These are phyloP conservation scores for Fusarium sp. DNA, from an alignment of 2,329 filamentous ascomycete species.

Conservation along the genomic window DNA sequence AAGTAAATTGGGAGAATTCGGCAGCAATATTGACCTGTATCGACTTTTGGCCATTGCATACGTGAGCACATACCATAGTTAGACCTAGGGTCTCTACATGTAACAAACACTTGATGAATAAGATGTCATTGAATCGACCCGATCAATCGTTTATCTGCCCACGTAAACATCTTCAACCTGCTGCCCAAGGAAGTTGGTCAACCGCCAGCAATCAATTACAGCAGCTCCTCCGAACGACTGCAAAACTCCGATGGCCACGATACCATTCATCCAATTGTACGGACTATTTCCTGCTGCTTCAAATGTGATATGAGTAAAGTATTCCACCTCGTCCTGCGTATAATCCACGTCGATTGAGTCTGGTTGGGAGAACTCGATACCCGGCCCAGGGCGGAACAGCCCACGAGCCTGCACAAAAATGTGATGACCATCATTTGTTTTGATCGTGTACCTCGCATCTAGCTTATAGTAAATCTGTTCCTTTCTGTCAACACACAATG, in stretches of 20 bases:
- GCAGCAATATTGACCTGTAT: not conserved
- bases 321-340: slow-evolving; percentile 29
- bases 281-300: slow-evolving; percentile 24
- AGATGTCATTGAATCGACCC: not conserved
- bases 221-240: slow-evolving; percentile 4
- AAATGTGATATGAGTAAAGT: slow-evolving; percentile 33
- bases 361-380: not conserved
- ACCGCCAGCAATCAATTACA: slow-evolving; percentile 33
- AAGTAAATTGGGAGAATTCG: not conserved
- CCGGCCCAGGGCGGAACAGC: not conserved
- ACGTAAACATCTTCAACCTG: not conserved
- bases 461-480: not conserved
- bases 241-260: slow-evolving; percentile 24
- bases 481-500: not conserved
- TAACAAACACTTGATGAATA: not conserved
- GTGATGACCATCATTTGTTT: not conserved
- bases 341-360: not conserved
- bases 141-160: not conserved
- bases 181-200: slow-evolving; percentile 33
- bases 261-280: slow-evolving; percentile 33
- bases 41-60: no score
- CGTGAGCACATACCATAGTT: no score
- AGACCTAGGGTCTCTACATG: not conserved
- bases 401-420: not conserved
- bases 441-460: not conserved